Conservation (phyloP, 352 stramenopile genomes). For the Phytophthora melonis region DNA sequence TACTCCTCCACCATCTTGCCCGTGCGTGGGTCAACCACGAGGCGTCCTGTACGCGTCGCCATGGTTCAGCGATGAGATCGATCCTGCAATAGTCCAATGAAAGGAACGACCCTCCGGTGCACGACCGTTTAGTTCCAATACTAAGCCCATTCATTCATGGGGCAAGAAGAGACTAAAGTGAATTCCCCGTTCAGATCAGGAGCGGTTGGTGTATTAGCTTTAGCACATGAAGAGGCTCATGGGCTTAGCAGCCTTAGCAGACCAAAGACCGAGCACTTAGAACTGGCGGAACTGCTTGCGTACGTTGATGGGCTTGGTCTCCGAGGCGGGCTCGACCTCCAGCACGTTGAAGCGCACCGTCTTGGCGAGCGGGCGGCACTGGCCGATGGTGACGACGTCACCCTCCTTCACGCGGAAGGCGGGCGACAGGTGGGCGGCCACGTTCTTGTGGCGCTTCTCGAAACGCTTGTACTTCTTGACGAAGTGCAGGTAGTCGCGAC, state of each 20-base stretch:
- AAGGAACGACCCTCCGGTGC: slow-evolving; percentile 8
- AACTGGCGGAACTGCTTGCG: slow-evolving; percentile 99
- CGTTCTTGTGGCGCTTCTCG: slow-evolving; percentile 99
- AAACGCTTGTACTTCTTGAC: slow-evolving; percentile 99
- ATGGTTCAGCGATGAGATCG: slow-evolving; percentile 24
- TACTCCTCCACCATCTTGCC: slow-evolving; percentile 75
- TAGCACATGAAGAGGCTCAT: slow-evolving; percentile 2
- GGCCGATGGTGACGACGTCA: slow-evolving; percentile 99
- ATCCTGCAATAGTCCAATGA: background rate
- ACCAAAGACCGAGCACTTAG: slow-evolving; percentile 65
- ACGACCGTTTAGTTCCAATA: background rate
- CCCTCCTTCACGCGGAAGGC: slow-evolving; percentile 99
- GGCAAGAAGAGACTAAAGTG: background rate
- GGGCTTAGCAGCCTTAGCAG: slow-evolving; percentile 7
- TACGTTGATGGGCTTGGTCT: slow-evolving; percentile 96
- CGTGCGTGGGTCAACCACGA: slow-evolving; percentile 62
- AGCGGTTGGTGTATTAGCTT: slow-evolving; percentile 34
- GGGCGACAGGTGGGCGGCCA: slow-evolving; percentile 98
- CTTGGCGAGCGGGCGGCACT: slow-evolving; percentile 99
- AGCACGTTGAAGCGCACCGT: slow-evolving; percentile 99
- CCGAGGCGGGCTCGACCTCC: slow-evolving; percentile 95
- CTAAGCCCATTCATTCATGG: background rate
- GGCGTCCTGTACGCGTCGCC: slow-evolving; percentile 63
- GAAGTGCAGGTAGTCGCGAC: slow-evolving; percentile 99
- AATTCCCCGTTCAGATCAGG: slow-evolving; percentile 37